Evolutionary conservation across 768 basidiomycete species (phyloP).

Genomic region (Auriculariales sp.): DNA sequence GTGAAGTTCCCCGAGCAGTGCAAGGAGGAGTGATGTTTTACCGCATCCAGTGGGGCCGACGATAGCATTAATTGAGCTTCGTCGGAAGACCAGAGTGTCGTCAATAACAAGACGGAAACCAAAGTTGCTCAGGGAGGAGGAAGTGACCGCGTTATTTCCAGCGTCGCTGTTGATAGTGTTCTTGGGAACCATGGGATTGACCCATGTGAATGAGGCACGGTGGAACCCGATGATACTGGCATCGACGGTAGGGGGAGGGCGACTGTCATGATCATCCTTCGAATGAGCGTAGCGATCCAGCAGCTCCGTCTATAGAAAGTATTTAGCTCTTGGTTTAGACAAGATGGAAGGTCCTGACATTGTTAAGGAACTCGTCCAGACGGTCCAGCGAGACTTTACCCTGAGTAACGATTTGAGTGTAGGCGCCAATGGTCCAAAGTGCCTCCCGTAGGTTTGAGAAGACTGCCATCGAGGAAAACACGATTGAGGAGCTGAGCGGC

Average conservation of each 20-base stretch:
- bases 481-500: conserved; percentile 3
- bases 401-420: conserved; percentile 15
- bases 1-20: conserved; percentile 21
- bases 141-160: conserved; percentile 5
- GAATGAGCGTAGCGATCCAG: conserved; percentile 12
- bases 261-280: neutral
- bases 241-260: conserved; percentile 5
- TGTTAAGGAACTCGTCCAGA: conserved; percentile 31
- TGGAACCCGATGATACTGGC: neutral
- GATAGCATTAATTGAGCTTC: no score
- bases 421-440: conserved; percentile 21
- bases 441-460: conserved; percentile 47
- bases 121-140: neutral
- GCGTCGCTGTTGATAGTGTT: conserved; percentile 8
- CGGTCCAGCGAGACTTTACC: conserved; percentile 51
- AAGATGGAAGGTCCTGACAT: conserved; percentile 9
- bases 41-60: conserved; percentile 9
- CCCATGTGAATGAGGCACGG: conserved; percentile 11
- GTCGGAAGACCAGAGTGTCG: no score
- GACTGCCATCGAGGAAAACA: conserved; percentile 27
- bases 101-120: no score
- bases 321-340: neutral
- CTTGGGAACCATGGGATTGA: conserved; percentile 31
- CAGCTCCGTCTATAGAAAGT: conserved; percentile 17
- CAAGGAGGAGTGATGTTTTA: conserved; percentile 11